Evolutionary conservation across 2,329 filamentous ascomycete genomes (phyloP), one percentile per base, ranked within the genome.

Genomic region (Penicillium sp.): DNA sequence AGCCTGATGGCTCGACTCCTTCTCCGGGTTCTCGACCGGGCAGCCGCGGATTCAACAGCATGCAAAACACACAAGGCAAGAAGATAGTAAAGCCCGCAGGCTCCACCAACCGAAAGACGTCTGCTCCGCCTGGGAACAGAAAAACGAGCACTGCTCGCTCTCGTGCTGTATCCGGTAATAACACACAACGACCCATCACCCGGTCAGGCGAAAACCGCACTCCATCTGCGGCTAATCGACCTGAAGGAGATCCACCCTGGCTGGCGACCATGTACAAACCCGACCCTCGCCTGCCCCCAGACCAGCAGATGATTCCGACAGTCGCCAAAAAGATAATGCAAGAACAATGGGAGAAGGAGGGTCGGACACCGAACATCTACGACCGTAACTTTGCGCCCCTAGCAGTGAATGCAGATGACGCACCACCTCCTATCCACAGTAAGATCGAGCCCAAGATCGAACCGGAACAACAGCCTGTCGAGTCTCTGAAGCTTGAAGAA

Each of bases 191-290:
- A 52, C 84, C 85, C 4, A 85, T 83, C 61, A 87, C 85, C 14
- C 82, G 86, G 59, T 82, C 82, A 40, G 83, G 83, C 13, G 76
- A 84, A 23, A 80, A 64, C 42, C 73, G 78, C 29, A 81, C 78
- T 47, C 72, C 70, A 55, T 85, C 81, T 67, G 72, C 80, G 65
- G 69, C 80, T 72, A 84, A 90, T 68, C 84, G 86, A 39, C 92
- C 92, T 0, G 94, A 97, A 77, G 94, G 94, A 18, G 93, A 97
- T 50, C 91, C 94, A 9, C 94, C 94, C 47, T 99, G 94, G 94
- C 84, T 97, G 74, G 84, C 94, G 42, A 90, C 89, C 19, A 91
- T 96, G 74, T 99, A 97, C 74, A 96, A 95, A 68, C 94, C 94
- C 0, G 94, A 99, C 69, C 94, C 94, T 29, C 87, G 91, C 57